A percentile compares a stretch with the other conserved stretches of the same genome.
These are phyloP conservation scores for Coemansia sp. DNA, from an alignment of 192 early-diverging fungal genomes.

Conservation along the genomic window DNA sequence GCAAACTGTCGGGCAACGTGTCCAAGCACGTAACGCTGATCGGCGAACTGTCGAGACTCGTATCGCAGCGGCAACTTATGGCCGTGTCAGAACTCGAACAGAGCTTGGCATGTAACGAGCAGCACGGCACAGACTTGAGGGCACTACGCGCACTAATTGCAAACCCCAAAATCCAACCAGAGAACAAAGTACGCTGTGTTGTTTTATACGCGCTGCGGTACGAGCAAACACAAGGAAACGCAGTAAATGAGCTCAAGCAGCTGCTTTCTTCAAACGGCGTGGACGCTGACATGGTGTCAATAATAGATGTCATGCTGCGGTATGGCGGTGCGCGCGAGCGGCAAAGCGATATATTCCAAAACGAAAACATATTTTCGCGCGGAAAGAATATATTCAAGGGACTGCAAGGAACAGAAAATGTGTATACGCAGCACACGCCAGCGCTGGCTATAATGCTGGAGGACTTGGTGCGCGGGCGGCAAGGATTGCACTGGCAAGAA, in stretches of 20 bases:
- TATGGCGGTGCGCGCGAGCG: conserved; percentile 79
- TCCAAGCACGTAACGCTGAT: conserved; percentile 98
- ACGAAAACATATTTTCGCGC: conserved; percentile 80
- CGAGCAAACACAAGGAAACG: conserved; percentile 77
- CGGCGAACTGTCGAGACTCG: conserved; percentile 85
- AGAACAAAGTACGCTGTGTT: conserved; percentile 77
- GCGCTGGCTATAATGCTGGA: conserved; percentile 79
- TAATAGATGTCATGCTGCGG: conserved; percentile 69
- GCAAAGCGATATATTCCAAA: conserved; percentile 87
- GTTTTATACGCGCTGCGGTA: conserved; percentile 89
- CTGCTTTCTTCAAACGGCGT: conserved; percentile 70
- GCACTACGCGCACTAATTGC: conserved; percentile 61
- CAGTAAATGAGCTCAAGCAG: conserved; percentile 70
- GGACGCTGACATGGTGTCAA: conserved; percentile 67
- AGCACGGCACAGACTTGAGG: conserved; percentile 83
- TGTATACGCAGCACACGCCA: conserved; percentile 95
- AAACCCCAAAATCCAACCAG: conserved; percentile 64
- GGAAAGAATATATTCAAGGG: conserved; percentile 92
- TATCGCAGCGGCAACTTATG: conserved; percentile 71
- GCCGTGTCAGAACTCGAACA: conserved; percentile 94
- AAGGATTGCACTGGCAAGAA: conserved; percentile 42
- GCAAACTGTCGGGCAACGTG: conserved; percentile 94
- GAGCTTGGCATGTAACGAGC: conserved; percentile 84
- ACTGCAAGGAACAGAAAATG: conserved; percentile 94
- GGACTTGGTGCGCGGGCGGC: conserved; percentile 69